A percentile compares a stretch with the other conserved stretches of the same genome.
phyloP scores from a whole-genome alignment of 2,329 filamentous ascomycete species.

The Aspergillus caelatus region DNA sequence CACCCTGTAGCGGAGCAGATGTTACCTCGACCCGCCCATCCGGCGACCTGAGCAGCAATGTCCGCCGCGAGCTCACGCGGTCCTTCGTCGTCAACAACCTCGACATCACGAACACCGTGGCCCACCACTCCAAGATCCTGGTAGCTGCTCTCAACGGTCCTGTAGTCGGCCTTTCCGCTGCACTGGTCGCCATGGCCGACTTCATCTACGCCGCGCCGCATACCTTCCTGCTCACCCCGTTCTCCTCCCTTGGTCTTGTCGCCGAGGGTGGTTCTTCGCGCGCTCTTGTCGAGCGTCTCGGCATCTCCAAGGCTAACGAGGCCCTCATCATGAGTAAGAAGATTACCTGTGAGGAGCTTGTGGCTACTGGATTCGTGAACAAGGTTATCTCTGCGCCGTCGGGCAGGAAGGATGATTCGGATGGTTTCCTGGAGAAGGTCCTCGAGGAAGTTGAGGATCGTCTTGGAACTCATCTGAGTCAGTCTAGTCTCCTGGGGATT shows the following conservation, averaged over 20 bases:
- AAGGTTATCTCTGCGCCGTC: conserved; percentile 68
- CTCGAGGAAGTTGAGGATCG: conserved; percentile 78
- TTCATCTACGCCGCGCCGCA: conserved; percentile 87
- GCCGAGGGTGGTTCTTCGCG: conserved; percentile 81
- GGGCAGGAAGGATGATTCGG: conserved; percentile 62
- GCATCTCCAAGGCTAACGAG: conserved; percentile 82
- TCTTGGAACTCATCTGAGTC: conserved; percentile 77
- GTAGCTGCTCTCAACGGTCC: conserved; percentile 91
- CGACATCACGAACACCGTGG: conserved; percentile 86
- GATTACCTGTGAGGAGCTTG: conserved; percentile 72
- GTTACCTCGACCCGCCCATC: conserved; percentile 61
- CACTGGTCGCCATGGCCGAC: conserved; percentile 79
- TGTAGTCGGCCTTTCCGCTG: conserved; percentile 83
- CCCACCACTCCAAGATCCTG: conserved; percentile 91
- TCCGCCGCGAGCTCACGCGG: conserved; percentile 64
- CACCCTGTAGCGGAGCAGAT: conserved; percentile 72
- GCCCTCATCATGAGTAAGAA: conserved; percentile 87
- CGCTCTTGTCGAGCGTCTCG: conserved; percentile 78
- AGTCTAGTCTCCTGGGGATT: conserved; percentile 77
- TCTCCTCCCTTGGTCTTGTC: conserved; percentile 85
- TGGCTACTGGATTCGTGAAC: conserved; percentile 81
- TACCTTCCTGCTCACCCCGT: conserved; percentile 86
- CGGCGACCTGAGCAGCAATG: conserved; percentile 43
- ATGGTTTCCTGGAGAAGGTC: conserved; percentile 71
- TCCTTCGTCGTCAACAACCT: conserved; percentile 84